A percentile compares a stretch with the other conserved stretches of the same genome.
Conservation (phyloP, 179 eudicot species). For the Carnegiea gigantea region DNA sequence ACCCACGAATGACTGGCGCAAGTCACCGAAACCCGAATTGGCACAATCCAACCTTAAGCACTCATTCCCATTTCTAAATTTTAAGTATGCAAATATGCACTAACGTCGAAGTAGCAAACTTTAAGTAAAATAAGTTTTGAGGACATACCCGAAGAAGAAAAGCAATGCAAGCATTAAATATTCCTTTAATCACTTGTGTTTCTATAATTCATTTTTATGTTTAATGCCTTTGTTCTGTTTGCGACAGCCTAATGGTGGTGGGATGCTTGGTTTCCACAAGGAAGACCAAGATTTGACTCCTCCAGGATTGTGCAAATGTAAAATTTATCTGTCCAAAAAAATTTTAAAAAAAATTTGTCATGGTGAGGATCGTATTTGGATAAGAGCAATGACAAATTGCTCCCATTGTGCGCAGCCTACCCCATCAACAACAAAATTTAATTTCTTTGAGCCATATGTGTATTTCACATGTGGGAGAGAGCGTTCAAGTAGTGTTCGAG, state of each 20-base stretch:
- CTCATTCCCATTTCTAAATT: neutral
- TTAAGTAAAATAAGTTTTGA: conserved; percentile 6
- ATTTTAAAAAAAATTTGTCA: neutral
- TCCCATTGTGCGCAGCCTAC: neutral
- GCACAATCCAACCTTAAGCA: neutral
- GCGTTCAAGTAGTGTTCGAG: neutral
- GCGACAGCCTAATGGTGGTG: neutral
- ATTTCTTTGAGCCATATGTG: neutral
- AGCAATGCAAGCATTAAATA: conserved; percentile 85
- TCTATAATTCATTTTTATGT: neutral
- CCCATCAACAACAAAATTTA: neutral
- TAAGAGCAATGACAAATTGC: neutral
- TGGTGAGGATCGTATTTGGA: neutral
- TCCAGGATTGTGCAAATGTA: neutral
- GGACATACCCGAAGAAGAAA: conserved; percentile 85
- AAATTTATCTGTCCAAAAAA: neutral
- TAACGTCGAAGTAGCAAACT: neutral
- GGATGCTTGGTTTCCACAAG: neutral
- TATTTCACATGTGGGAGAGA: neutral
- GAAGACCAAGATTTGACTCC: too few species aligned
- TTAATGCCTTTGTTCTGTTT: neutral
- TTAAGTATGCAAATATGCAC: too few species aligned
- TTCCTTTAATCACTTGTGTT: too few species aligned
- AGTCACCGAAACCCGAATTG: neutral
- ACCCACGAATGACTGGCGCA: too few species aligned